Base-by-base conservation (phyloP, 2,329 filamentous ascomycete genomes). In the Pseudocercospora fijiensis region DNA sequence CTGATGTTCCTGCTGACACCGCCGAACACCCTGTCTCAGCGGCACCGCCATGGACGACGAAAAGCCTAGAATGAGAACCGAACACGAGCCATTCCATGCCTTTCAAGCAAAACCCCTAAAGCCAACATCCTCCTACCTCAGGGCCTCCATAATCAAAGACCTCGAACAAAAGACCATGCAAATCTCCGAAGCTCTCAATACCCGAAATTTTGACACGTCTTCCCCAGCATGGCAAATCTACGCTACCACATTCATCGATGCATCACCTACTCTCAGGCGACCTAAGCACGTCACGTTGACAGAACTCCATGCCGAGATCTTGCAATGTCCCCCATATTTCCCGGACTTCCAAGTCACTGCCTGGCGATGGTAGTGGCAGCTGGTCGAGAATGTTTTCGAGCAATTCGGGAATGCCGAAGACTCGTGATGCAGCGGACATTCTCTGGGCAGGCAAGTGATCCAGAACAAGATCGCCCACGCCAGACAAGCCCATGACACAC, bases 311-410 rank as follows among this genome's bases (percentile, higher is more conserved):
- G 10, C 28, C 13, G 26, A 57, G 18, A 57, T 57, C 10, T 5
- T 57, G 18, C n/a, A 57, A n/a, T 37, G 5, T 11, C 8, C 11
- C 5, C 9, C 8, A 8, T 41, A 37, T 18, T 57, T 57, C 6
- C 53, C 53, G 2, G 53, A 57, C 28, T 57, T 37, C 24, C 28
- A 41, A 33, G 53, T 57, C 30, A 10, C 24, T 11, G 9, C 13
- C 30, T 33, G 3, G 5, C 8, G 43, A 8, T 22, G 43, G 43
- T 18, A 18, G 4, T 22, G 43, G 43, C 8, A 58, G 22, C 26
- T 51, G 22, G 22, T 26, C 37, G 24, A 59, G 57, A 11, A 59
- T 51, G 2, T 37, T 59, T 18, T 59, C 43, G 16, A 59, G 41
- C 1, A 52, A 22, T n/a, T 59, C 57, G 9, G 57, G 5, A 11